phyloP scores from a whole-genome alignment of 345 rosid species.

The Fremontodendron californicum region DNA sequence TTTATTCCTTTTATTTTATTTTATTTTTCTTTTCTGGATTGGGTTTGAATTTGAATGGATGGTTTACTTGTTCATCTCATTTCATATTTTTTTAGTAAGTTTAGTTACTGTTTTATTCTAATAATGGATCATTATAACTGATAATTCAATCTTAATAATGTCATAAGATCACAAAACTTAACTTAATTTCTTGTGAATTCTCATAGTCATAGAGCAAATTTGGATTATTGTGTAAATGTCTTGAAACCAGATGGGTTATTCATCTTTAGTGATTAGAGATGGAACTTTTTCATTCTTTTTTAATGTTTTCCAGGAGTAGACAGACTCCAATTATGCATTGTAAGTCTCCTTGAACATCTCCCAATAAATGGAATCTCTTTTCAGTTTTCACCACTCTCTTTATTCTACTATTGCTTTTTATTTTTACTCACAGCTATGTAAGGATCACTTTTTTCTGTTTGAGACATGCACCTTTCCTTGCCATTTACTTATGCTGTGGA shows the following conservation, averaged over 20 bases:
- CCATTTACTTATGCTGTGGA: background rate
- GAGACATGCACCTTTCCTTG: background rate
- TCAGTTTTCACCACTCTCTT: too few relatives aligned
- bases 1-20: too few relatives aligned
- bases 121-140: background rate
- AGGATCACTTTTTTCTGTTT: background rate
- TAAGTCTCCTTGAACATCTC: too few relatives aligned
- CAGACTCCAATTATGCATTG: too few relatives aligned
- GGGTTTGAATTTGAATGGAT: conserved; percentile 11
- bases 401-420: too few relatives aligned
- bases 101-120: background rate
- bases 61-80: background rate
- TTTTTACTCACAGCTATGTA: too few relatives aligned
- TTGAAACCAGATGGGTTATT: background rate
- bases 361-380: too few relatives aligned
- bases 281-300: background rate
- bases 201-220: background rate
- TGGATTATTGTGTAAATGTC: background rate
- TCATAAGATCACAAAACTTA: too few relatives aligned
- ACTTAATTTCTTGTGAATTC: background rate
- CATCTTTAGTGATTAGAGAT: background rate
- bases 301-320: too few relatives aligned
- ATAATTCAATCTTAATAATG: background rate
- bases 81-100: background rate
- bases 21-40: too few relatives aligned